Percentiles rank a stretch among this genome's conserved stretches.
These are phyloP conservation scores for Nakazawaea wyomingensis DNA, from an alignment of 805 yeast species.

Conservation along the genomic window DNA sequence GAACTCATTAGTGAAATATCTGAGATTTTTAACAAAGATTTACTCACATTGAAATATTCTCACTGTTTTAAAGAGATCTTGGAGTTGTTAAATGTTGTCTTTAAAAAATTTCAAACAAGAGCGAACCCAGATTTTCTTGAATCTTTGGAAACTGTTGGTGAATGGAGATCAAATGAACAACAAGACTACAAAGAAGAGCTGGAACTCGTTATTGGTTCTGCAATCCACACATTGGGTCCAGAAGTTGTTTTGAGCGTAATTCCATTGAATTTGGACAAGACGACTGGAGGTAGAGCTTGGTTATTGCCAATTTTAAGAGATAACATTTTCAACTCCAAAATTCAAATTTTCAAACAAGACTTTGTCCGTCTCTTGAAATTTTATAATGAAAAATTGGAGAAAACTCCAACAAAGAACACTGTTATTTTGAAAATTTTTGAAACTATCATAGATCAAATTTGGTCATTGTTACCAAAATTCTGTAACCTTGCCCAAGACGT, in stretches of 20 bases:
- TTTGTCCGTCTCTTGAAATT: constrained; percentile 61
- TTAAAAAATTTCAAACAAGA: constrained; percentile 49
- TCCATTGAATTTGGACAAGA: constrained; percentile 72
- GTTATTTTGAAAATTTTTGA: constrained; percentile 72
- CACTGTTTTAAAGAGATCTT: constrained; percentile 72
- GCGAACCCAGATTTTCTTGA: constrained; percentile 59
- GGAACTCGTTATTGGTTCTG: constrained; percentile 75
- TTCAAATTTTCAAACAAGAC: constrained; percentile 55
- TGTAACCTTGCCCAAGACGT: constrained; percentile 83
- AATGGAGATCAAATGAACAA: constrained; percentile 74
- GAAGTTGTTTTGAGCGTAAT: constrained; percentile 67
- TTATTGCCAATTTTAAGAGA: constrained; percentile 86
- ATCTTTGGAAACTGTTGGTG: constrained; percentile 63
- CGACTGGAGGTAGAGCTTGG: constrained; percentile 87
- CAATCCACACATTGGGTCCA: constrained; percentile 81
- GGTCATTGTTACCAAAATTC: constrained; percentile 88
- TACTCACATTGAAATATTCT: constrained; percentile 69
- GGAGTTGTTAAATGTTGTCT: constrained; percentile 57
- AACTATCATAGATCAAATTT: constrained; percentile 85
- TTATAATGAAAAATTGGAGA: constrained; percentile 44
- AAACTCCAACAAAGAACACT: constrained; percentile 45
- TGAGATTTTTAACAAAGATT: constrained; percentile 44
- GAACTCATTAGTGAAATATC: constrained; percentile 47
- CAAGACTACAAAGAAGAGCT: constrained; percentile 66
- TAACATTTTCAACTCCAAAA: constrained; percentile 65